Base-by-base conservation (phyloP, 2,329 filamentous ascomycete genomes). In the Botrytis sinoallii region DNA sequence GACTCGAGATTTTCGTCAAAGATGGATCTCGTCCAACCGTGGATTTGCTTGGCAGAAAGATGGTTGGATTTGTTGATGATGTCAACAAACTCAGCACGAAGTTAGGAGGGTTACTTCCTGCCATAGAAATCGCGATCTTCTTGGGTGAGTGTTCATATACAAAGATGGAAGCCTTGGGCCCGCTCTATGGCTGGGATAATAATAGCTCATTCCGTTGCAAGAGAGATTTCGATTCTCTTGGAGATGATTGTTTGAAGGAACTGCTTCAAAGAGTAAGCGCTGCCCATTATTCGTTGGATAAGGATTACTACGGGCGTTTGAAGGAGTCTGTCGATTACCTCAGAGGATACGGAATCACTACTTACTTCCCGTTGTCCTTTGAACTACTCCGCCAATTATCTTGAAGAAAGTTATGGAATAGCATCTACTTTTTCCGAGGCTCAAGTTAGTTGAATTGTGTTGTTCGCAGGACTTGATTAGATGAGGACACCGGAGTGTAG, bases 101-200 rank as follows among this genome's bases (percentile, higher is more conserved):
- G 46, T 22, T 67, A 25, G 46, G 32, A 29, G 64, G 64, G 14
- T 8, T 67, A 9, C 1, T 67, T n/a, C 46, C 64, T 18, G 64
- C 44, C 7, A 52, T 67, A n/a, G 46, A 67, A 18, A 38, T 66
- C 1, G 14, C 22, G 2, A 1, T 67, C 6, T 67, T 67, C n/a
- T 25, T 67, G 32, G 64, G 44, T 4, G 64, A 67, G 32, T 55
- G 64, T 67, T 67, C 64, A 6, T 67, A 52, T 18, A 67, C 64
- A 8, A 67, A 40, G 8, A 67, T 67, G 14, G 46, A 67, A 40
- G 44, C 46, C 2, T 18, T 40, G 48, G 46, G 32, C 6, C 65
- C 65, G n/a, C 65, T 67, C 25, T 67, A 67, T 67, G 65, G 46
- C 48, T 67, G 65, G 65, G 32, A 38, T 4, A 12, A 3, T 18